A percentile compares a stretch with the other conserved stretches of the same genome.
Evolutionary conservation across 73 alveolate species (phyloP).

Genomic region (Tetrahymena malaccensis): DNA sequence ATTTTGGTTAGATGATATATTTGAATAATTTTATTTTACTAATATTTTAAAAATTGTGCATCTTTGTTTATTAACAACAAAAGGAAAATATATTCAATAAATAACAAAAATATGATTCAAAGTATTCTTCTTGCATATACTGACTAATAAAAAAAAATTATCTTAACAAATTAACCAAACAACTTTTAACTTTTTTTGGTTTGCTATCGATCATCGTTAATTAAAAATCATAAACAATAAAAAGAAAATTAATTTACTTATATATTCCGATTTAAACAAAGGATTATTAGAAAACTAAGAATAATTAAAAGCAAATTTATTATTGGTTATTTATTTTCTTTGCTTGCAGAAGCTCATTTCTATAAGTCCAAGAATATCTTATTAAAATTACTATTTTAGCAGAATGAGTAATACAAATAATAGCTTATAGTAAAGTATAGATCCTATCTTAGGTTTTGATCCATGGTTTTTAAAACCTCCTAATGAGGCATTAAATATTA

Average conservation of each 20-base stretch:
- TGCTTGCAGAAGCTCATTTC: neutral
- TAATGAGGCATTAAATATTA: neutral
- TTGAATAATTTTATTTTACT: too few relatives aligned
- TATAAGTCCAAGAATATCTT: neutral
- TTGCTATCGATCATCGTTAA: neutral
- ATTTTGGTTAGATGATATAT: too few relatives aligned
- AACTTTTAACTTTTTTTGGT: neutral
- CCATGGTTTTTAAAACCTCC: neutral
- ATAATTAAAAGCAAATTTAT: neutral
- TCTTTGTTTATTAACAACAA: neutral
- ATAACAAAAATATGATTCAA: neutral
- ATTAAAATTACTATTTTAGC: neutral
- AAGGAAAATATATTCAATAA: neutral
- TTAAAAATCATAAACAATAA: neutral
- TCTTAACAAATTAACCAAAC: neutral
- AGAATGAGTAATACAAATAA: neutral
- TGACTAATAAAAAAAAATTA: neutral
- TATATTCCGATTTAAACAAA: neutral
- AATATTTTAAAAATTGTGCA: neutral
- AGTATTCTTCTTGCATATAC: neutral
- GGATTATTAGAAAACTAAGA: neutral
- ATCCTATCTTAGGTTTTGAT: neutral
- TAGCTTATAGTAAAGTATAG: neutral
- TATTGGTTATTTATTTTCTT: neutral
- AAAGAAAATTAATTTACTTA: neutral